Percentiles rank a stretch among this genome's conserved stretches.
Evolutionary conservation across 768 basidiomycete species (phyloP).

Genomic region (Mycena sanguinolenta): DNA sequence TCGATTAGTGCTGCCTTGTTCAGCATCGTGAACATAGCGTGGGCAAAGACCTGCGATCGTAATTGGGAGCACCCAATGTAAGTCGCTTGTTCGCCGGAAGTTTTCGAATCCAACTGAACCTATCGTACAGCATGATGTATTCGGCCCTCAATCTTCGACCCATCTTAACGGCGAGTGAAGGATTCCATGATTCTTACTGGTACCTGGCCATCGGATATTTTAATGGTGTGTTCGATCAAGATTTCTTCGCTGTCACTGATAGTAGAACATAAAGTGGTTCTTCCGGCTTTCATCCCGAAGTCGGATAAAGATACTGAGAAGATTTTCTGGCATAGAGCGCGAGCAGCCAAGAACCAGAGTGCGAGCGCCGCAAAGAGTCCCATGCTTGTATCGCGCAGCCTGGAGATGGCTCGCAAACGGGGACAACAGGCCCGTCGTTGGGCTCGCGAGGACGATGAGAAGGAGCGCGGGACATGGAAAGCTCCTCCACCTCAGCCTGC

Average conservation of each 20-base stretch:
- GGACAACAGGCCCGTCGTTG: slow-evolving; percentile 71
- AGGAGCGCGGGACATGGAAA: slow-evolving; percentile 58
- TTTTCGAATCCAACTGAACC: not conserved
- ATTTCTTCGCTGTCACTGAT: not conserved
- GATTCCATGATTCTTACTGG: slow-evolving; percentile 77
- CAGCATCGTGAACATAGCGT: slow-evolving; percentile 81
- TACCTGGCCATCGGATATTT: slow-evolving; percentile 87
- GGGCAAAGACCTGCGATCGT: slow-evolving; percentile 65
- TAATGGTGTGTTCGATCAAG: slow-evolving; percentile 53
- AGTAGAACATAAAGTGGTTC: slow-evolving; percentile 58
- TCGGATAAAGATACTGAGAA: slow-evolving; percentile 48
- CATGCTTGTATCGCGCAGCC: slow-evolving; percentile 71
- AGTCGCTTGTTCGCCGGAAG: slow-evolving; percentile 31
- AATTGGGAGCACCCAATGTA: slow-evolving; percentile 67
- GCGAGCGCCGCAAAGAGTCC: slow-evolving; percentile 71
- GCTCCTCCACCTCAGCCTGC: slow-evolving; percentile 41
- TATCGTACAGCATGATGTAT: slow-evolving; percentile 77
- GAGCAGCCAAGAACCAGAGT: slow-evolving; percentile 77
- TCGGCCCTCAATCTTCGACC: slow-evolving; percentile 86
- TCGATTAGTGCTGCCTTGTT: slow-evolving; percentile 80
- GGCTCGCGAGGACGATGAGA: slow-evolving; percentile 84
- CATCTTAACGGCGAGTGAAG: slow-evolving; percentile 58
- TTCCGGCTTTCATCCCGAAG: slow-evolving; percentile 78
- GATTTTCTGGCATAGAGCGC: slow-evolving; percentile 84
- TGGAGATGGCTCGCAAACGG: slow-evolving; percentile 75